Base-by-base conservation (phyloP, 257 asterid genomes). In the Schizonepeta tenuifolia region DNA sequence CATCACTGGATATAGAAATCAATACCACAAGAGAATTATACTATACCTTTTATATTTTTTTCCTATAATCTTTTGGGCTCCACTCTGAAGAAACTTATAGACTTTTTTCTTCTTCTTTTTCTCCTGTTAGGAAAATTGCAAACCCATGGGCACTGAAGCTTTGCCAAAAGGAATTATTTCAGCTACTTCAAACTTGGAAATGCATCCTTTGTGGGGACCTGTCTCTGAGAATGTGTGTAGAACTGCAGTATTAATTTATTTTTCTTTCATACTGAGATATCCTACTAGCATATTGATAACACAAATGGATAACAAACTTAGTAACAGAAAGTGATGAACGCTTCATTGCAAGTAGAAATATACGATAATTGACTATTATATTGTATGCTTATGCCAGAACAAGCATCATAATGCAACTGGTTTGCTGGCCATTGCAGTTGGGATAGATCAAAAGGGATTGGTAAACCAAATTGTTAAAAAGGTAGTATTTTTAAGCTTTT, bases 341-440 rank as follows among this genome's bases (percentile, higher is more conserved):
- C 18, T 69, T 38, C 13, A 1, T 12, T 20, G 43, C 28, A 55
- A 69, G 26, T 15, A 38, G 4, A 66, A 49, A 6, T 24, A 44
- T 70, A 18, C 50, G 36, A 35, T 80, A 67, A 63, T 65, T 77
- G 36, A 64, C 75, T 67, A 36, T 10, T 31, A 35, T 59, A 46
- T 63, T 5, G 36, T 77, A 35, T 62, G 9, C 72, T 51, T 68
- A 63, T 43, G 67, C 65, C 90, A 89, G 97, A 83, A 67, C 55
- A 70, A 81, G 65, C 12, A 78, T 38, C 83, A 75, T 47, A 66
- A 46, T 51, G 72, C 91, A 22, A 69, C 40, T 4, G 81, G 81
- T 78, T 74, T 94, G 82, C 78, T 94, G 83, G 98, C 98, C 36
- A 65, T 94, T 69, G 87, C 98, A 31, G 97, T 84, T 66, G 99